A percentile compares a stretch with the other conserved stretches of the same genome.
Conservation (phyloP, 2,329 filamentous ascomycete species). For the Aulographum hederae region DNA sequence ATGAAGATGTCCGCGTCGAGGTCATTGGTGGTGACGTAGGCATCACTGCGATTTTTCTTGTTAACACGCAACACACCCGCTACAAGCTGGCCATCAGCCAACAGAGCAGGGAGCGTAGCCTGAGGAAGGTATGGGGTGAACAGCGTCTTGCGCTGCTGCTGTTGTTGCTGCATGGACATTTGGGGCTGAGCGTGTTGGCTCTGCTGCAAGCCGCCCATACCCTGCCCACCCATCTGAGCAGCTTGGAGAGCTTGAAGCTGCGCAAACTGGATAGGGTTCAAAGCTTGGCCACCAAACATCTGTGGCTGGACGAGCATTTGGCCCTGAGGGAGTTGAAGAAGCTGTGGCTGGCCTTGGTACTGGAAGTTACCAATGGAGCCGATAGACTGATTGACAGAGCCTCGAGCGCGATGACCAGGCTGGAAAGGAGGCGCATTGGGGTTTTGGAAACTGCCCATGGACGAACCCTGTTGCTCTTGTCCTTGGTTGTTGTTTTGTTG, state of each 20-base stretch:
- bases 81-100: constrained; percentile 83
- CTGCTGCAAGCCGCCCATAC: constrained; percentile 41
- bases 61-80: constrained; percentile 94
- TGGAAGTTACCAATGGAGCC: constrained; percentile 73
- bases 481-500: constrained; percentile 45
- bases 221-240: constrained; percentile 63
- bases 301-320: constrained; percentile 72
- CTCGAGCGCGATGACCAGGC: constrained; percentile 73
- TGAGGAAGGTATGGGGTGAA: constrained; percentile 97
- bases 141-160: constrained; percentile 87
- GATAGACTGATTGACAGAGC: constrained; percentile 70
- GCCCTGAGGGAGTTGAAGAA: constrained; percentile 61
- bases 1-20: constrained; percentile 98
- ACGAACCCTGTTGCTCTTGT: too few relatives aligned
- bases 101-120: constrained; percentile 74
- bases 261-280: constrained; percentile 74
- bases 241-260: constrained; percentile 73
- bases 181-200: constrained; percentile 56
- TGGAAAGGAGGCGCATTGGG: constrained; percentile 61
- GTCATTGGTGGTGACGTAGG: constrained; percentile 88
- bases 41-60: constrained; percentile 98
- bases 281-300: constrained; percentile 67
- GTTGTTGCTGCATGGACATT: constrained; percentile 40
- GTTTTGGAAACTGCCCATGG: constrained; percentile 49
- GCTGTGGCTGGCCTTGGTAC: constrained; percentile 68